Conservation (phyloP, 2,329 filamentous ascomycete genomes). For the Beauveria sp. region DNA sequence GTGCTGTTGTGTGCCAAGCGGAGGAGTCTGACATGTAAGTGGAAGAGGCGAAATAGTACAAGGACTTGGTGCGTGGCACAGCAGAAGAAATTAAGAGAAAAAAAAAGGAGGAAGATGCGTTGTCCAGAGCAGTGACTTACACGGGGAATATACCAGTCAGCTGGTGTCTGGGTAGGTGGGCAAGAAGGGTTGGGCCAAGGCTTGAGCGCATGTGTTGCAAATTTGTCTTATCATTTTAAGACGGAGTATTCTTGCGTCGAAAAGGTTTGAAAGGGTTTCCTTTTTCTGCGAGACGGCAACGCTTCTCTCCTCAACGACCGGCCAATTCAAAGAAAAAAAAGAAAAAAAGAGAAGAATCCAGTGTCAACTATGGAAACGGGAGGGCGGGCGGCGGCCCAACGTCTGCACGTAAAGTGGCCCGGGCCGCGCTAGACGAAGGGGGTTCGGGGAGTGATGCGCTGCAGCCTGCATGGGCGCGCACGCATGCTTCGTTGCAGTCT, state of each 20-base stretch:
- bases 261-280: too few species aligned
- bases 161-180: not conserved
- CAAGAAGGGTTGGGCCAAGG: not conserved
- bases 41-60: not conserved
- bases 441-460: not conserved
- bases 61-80: not conserved
- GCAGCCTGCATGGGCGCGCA: not conserved
- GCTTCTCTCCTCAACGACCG: too few species aligned
- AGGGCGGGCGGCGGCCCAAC: too few species aligned
- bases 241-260: too few species aligned
- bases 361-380: too few species aligned
- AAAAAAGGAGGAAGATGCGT: not conserved
- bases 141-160: not conserved
- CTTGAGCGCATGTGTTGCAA: not conserved
- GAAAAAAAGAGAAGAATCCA: too few species aligned
- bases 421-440: too few species aligned
- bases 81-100: not conserved
- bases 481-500: slow-evolving; percentile 2
- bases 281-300: too few species aligned
- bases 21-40: not conserved
- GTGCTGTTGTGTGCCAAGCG: not conserved
- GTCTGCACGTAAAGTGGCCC: too few species aligned
- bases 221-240: not conserved
- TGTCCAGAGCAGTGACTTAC: not conserved
- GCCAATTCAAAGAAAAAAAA: too few species aligned